Conservation (phyloP, 139 green algal species). For the Raphidocelis subcapitata region DNA sequence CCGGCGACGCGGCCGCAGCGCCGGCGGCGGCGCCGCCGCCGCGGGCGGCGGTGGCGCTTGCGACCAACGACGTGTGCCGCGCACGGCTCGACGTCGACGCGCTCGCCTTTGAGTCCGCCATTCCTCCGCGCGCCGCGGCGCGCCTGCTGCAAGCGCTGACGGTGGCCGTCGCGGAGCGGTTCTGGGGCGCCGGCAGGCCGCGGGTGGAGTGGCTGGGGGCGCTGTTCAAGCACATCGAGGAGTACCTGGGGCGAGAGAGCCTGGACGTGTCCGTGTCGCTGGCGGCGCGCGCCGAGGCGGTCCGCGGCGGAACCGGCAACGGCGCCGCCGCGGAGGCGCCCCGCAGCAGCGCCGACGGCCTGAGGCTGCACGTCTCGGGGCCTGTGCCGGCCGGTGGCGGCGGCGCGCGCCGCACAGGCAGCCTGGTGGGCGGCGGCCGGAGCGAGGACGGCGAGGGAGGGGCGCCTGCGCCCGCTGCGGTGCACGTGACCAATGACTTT, state of each 20-base stretch:
- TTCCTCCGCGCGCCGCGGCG: slow-evolving; percentile 58
- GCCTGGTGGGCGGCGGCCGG: background rate
- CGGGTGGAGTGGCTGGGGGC: slow-evolving; percentile 8
- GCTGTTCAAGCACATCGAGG: slow-evolving; percentile 40
- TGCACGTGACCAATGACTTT: slow-evolving; percentile 42
- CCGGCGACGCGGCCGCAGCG: background rate
- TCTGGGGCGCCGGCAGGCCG: slow-evolving; percentile 25
- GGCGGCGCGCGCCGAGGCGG: slow-evolving; percentile 19
- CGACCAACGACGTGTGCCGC: slow-evolving; percentile 66
- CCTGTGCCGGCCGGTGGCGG: background rate
- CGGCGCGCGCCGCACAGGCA: background rate
- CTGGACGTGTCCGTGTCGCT: slow-evolving; percentile 64
- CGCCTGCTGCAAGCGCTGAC: slow-evolving; percentile 59
- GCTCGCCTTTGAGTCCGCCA: slow-evolving; percentile 52
- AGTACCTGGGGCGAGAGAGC: slow-evolving; percentile 51
- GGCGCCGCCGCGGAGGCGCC: slow-evolving; percentile 23
- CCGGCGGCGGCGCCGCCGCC: background rate
- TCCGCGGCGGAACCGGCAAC: no score
- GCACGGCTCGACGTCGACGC: slow-evolving; percentile 58
- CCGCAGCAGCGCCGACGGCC: background rate
- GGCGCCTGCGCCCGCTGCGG: background rate
- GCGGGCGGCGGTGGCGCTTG: slow-evolving; percentile 53
- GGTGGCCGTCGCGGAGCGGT: slow-evolving; percentile 46
- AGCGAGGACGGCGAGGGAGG: background rate
- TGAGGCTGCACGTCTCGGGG: slow-evolving; percentile 6